Conservation (phyloP, 106 monocot genomes). For the Chionographis japonica region DNA sequence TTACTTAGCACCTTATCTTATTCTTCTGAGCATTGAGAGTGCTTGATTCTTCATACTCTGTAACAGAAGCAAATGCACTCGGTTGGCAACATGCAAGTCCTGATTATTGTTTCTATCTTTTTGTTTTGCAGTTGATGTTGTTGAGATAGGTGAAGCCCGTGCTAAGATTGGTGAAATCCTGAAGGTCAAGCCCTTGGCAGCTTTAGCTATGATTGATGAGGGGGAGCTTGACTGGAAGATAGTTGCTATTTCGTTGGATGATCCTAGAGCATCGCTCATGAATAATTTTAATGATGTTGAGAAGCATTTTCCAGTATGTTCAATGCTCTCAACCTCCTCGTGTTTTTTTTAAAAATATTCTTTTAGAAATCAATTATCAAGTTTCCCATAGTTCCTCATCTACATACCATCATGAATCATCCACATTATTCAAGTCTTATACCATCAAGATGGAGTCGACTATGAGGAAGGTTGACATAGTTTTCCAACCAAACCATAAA, state of each 20-base stretch:
- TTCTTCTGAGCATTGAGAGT: background rate
- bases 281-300: conserved; percentile 90
- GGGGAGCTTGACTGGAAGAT: conserved; percentile 99
- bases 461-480: too few relatives aligned
- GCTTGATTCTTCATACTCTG: too few relatives aligned
- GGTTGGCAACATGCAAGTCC: too few relatives aligned
- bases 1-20: background rate
- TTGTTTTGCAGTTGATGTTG: conserved; percentile 78
- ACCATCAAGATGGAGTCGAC: too few relatives aligned
- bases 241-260: conserved; percentile 91
- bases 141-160: conserved; percentile 81
- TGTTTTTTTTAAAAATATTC: background rate
- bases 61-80: too few relatives aligned
- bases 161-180: conserved; percentile 83
- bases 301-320: conserved; percentile 83
- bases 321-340: background rate
- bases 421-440: too few relatives aligned
- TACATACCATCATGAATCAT: too few relatives aligned
- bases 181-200: conserved; percentile 85
- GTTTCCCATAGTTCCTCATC: too few relatives aligned
- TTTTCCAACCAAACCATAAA: too few relatives aligned
- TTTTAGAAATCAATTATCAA: background rate
- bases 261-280: conserved; percentile 87
- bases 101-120: too few relatives aligned
- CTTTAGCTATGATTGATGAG: conserved; percentile 98